Evolutionary conservation across 331 rosid species (phyloP).

Genomic region (Pyracantha coccinea): DNA sequence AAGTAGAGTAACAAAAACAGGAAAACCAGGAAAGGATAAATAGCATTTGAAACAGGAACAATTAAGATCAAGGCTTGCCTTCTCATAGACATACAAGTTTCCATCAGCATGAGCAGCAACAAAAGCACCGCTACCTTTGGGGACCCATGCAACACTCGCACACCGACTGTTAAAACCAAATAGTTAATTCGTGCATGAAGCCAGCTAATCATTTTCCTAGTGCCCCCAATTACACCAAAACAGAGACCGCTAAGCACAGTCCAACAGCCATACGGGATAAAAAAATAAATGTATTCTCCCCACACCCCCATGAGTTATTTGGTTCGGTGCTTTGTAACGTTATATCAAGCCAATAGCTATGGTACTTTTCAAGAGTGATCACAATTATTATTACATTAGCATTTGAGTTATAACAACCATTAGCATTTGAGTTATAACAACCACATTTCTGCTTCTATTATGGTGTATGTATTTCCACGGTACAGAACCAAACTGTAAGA

Average conservation of each 20-base stretch:
- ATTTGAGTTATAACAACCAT: too few species aligned
- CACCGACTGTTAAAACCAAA: slow-evolving; percentile 70
- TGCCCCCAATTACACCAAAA: not conserved
- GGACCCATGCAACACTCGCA: slow-evolving; percentile 81
- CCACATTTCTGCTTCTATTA: not conserved
- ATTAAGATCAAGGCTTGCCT: slow-evolving; percentile 50
- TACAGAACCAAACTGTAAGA: not conserved
- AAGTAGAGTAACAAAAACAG: not conserved
- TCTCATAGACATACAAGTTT: slow-evolving; percentile 83
- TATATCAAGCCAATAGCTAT: not conserved
- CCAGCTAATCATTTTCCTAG: not conserved
- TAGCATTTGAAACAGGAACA: not conserved
- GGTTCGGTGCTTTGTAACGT: not conserved
- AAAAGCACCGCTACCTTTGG: slow-evolving; percentile 82
- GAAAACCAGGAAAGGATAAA: not conserved
- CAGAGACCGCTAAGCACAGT: not conserved
- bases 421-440: too few species aligned
- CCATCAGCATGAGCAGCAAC: slow-evolving; percentile 95
- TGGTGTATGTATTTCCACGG: not conserved
- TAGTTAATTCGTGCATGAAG: not conserved
- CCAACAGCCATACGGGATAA: not conserved
- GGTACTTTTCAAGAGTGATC: not conserved
- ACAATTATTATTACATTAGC: not conserved
- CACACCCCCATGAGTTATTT: not conserved
- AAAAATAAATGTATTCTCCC: not conserved